Evolutionary conservation across 2,329 filamentous ascomycete genomes (phyloP), one percentile per base, ranked within the genome.

Genomic region (Penicillium sp.): DNA sequence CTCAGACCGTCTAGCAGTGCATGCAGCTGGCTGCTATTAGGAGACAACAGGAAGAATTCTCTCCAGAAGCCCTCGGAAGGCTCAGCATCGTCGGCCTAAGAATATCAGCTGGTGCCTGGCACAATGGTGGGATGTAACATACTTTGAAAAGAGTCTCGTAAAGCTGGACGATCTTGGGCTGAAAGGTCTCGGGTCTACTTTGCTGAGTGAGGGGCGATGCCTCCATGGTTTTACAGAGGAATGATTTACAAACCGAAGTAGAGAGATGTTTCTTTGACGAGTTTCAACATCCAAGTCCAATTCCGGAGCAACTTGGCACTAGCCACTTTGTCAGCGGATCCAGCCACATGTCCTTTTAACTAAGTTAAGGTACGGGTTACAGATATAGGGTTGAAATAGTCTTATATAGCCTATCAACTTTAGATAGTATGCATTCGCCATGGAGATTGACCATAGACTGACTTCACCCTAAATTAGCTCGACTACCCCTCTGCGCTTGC

Each of bases 131-230:
- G 31, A 38, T 50, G 35, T 45, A 47, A 48, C 63, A 46, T 69
- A 81, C 78, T 60, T 72, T 73, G 75, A 97, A 91, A 16, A 97
- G 76, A 55, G 81, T 79, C 62, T 90, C 82, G 71, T 98, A 98
- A 42, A 97, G 81, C 68, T 86, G 79, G 50, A 95, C 86, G 57
- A 98, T 87, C 74, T 98, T 98, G 44, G 87, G 91, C 71, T 94
- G 86, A 67, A 98, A 96, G 32, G 85, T 81, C 69, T 94, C 86
- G 44, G 91, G 93, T 62, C 89, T 82, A 70, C 82, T 82, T 77
- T 96, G 89, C 72, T 94, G 89, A 47, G 90, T 95, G 66, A 98
- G 80, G 55, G 93, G 93, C 66, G 91, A 97, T 60, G 84, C 79
- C 75, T 95, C 88, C 88, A 94, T 94, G 45, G 38, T 61, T 4